Evolutionary conservation across 306 rosid species (phyloP).

Genomic region (Senna siamea): DNA sequence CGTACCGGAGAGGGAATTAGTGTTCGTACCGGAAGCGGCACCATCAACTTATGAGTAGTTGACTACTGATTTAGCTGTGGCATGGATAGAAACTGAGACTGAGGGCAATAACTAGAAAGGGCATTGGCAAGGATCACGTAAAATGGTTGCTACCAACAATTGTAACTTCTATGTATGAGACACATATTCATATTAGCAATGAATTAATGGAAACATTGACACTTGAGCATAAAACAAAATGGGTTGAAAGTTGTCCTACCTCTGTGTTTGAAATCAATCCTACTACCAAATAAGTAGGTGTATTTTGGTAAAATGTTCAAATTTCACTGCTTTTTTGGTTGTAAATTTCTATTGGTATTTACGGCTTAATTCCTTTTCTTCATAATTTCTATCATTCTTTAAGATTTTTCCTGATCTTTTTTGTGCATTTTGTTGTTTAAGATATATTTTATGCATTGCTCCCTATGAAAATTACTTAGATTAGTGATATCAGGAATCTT

Average conservation of each 20-base stretch:
- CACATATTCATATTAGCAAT: conserved; percentile 59
- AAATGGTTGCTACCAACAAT: conserved; percentile 80
- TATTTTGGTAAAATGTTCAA: not conserved
- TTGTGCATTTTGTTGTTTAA: not conserved
- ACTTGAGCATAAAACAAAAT: conserved; percentile 52
- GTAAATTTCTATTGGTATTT: not conserved
- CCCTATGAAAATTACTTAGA: not conserved
- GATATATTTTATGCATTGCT: not conserved
- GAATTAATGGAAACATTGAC: conserved; percentile 67
- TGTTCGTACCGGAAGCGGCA: no score
- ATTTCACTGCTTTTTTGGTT: not conserved
- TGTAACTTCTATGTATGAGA: conserved; percentile 68
- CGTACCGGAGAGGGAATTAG: no score
- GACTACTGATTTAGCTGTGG: no score
- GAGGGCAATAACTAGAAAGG: no score
- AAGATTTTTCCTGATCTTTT: not conserved
- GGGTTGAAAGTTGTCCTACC: conserved; percentile 70
- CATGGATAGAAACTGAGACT: conserved; percentile 69
- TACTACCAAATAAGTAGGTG: conserved; percentile 53
- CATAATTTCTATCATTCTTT: not conserved
- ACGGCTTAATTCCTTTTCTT: not conserved
- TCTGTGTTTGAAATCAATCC: conserved; percentile 61
- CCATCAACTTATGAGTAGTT: no score
- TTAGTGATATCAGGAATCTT: no score
- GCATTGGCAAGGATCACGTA: conserved; percentile 77